Conservation (phyloP, 2,329 filamentous ascomycete genomes). For the Cytospora chrysosperma region DNA sequence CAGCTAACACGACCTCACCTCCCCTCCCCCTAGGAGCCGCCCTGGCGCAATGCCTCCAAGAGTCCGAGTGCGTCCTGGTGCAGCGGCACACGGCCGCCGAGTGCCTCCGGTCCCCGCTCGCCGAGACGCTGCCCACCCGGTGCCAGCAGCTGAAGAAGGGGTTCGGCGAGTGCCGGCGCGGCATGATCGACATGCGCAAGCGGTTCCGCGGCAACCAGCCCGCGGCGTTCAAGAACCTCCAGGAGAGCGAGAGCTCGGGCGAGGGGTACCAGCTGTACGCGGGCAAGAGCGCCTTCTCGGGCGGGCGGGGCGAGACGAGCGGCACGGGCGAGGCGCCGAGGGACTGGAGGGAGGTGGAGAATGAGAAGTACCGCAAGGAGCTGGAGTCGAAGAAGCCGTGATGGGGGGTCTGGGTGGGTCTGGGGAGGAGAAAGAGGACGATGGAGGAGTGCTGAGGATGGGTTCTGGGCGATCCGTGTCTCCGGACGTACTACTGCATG, state of each 20-base stretch:
- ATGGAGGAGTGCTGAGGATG: not conserved
- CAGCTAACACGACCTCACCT: constrained; percentile 14
- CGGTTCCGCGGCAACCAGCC: constrained; percentile 94
- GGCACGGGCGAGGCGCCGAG: constrained; percentile 62
- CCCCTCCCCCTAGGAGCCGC: constrained; percentile 67
- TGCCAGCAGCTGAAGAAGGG: constrained; percentile 93
- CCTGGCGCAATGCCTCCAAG: constrained; percentile 89
- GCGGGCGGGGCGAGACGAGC: constrained; percentile 62
- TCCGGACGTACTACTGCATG: not conserved
- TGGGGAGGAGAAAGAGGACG: not conserved
- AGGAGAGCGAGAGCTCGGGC: constrained; percentile 58
- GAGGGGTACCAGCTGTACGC: constrained; percentile 74
- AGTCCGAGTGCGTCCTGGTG: constrained; percentile 95
- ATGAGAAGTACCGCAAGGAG: constrained; percentile 55
- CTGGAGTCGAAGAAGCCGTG: constrained; percentile 30
- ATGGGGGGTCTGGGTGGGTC: not conserved
- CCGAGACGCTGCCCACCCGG: constrained; percentile 76
- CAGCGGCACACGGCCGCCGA: constrained; percentile 83
- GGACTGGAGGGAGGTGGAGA: constrained; percentile 66
- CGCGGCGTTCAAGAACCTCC: constrained; percentile 62
- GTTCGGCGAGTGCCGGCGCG: constrained; percentile 92
- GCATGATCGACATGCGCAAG: constrained; percentile 98
- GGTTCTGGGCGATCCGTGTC: not conserved
- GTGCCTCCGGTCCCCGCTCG: constrained; percentile 80
- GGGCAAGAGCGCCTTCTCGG: constrained; percentile 68